A percentile compares a stretch with the other conserved stretches of the same genome.
Evolutionary conservation across 208 protist genomes (phyloP).

Genomic region (Hexamita inflata): DNA sequence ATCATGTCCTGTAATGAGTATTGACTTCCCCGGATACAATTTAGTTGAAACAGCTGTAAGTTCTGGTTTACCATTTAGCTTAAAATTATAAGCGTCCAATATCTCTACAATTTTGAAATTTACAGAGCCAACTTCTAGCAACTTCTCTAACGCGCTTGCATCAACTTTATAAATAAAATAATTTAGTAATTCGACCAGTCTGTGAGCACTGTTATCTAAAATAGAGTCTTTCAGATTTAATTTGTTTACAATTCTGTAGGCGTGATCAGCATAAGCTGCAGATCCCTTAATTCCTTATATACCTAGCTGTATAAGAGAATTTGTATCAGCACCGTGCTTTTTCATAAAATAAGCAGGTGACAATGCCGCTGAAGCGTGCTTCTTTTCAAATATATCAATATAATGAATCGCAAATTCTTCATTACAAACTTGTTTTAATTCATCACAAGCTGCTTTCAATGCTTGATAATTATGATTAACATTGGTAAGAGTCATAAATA

Average conservation of each 20-base stretch:
- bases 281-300: background rate
- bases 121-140: too few species aligned
- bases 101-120: too few species aligned
- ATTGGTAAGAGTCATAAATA: background rate
- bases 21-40: slow-evolving; percentile 24
- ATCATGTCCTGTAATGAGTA: slow-evolving; percentile 35
- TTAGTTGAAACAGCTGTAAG: background rate
- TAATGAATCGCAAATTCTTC: background rate
- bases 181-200: too few species aligned
- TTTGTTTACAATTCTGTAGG: background rate
- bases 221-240: background rate
- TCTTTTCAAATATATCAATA: background rate
- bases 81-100: too few species aligned
- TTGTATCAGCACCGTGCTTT: background rate
- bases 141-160: too few species aligned
- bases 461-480: background rate
- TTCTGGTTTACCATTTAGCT: too few species aligned
- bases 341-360: background rate
- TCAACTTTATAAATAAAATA: too few species aligned
- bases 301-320: background rate
- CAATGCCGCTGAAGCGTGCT: background rate
- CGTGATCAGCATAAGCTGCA: background rate
- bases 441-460: background rate
- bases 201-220: too few species aligned
- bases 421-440: background rate